Base-by-base conservation (phyloP, 2,329 filamentous ascomycete species). In the Fusarium liriodendri region DNA sequence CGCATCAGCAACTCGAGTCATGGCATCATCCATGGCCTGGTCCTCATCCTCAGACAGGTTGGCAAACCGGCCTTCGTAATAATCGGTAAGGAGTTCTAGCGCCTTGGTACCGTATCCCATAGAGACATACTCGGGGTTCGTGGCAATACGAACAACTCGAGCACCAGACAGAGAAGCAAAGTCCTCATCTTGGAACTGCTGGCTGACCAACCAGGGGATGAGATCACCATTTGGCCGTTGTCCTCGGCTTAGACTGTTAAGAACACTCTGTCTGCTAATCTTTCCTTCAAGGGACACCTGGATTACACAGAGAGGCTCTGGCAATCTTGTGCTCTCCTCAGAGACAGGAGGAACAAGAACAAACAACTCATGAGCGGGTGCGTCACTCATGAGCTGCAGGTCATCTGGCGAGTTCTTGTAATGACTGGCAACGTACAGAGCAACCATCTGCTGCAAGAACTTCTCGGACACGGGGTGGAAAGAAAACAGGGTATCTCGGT, bases 351-450 rank as follows among this genome's bases (percentile, higher is more conserved):
- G 93, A 3, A 97, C 95, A 27, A 99, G 90, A 11, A 98, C 97
- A 79, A 97, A 99, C 8, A 99, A 89, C 81, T 98, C 95, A 83
- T 99, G 97, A 1, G 97, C 96, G 2, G 97, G 97, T 1, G 97
- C 97, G 83, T 99, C 97, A 71, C 95, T 98, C 95, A 99, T 97
- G 66, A 99, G 89, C 82, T 98, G 97, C n/a, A 99, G 88, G 79
- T 99, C 97, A 78, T 99, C 97, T 0, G 97, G 97, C 0, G 95
- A 95, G 84, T 99, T 99, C 84, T 98, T 98, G 87, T 99, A 98
- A 83, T 98, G 95, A 62, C 95, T 97, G 32, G 97, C 95, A 32
- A 99, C 97, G 78, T 98, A 99, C 3, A 99, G 89, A 1, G 95
- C 95, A 84, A 99, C 96, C 95, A 99, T 98, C 78, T 98, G 95